Conservation (phyloP, 495 filamentous ascomycete species). For the Neurospora sp. region DNA sequence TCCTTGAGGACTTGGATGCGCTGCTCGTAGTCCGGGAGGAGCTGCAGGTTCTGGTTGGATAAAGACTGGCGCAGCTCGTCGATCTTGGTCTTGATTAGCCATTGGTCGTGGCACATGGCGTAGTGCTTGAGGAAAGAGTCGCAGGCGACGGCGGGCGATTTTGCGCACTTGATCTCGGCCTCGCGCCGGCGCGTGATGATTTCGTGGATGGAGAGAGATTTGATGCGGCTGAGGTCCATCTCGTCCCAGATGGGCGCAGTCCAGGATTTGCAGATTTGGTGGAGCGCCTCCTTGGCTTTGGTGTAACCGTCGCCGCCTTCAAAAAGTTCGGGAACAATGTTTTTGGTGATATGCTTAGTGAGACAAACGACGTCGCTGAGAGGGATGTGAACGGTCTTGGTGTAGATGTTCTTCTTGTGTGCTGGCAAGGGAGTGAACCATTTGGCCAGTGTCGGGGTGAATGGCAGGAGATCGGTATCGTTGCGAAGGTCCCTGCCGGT, state of each 20-base stretch:
- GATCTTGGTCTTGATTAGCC: conserved; percentile 88
- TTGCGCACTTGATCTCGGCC: conserved; percentile 47
- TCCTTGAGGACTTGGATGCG: conserved; percentile 85
- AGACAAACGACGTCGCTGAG: conserved; percentile 71
- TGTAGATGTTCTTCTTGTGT: conserved; percentile 45
- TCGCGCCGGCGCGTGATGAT: conserved; percentile 57
- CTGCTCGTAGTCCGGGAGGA: conserved; percentile 97
- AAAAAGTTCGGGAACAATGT: conserved; percentile 45
- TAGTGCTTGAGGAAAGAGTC: conserved; percentile 79
- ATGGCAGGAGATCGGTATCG: conserved; percentile 70
- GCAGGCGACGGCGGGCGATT: conserved; percentile 50
- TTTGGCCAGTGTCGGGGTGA: conserved; percentile 53
- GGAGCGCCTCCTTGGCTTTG: conserved; percentile 50
- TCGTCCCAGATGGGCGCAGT: conserved; percentile 69
- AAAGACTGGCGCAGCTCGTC: conserved; percentile 72
- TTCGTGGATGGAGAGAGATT: conserved; percentile 66
- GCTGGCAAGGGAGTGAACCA: conserved; percentile 52
- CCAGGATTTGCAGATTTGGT: conserved; percentile 59
- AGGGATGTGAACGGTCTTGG: conserved; percentile 55
- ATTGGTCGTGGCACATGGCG: conserved; percentile 89
- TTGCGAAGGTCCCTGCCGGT: conserved; percentile 52
- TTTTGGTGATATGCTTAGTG: conserved; percentile 61
- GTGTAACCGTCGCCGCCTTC: conserved; percentile 30
- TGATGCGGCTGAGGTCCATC: conserved; percentile 69
- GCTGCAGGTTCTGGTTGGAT: conserved; percentile 91